Evolutionary conservation across 768 basidiomycete genomes (phyloP).

Genomic region (Cyclocybe aegerita): DNA sequence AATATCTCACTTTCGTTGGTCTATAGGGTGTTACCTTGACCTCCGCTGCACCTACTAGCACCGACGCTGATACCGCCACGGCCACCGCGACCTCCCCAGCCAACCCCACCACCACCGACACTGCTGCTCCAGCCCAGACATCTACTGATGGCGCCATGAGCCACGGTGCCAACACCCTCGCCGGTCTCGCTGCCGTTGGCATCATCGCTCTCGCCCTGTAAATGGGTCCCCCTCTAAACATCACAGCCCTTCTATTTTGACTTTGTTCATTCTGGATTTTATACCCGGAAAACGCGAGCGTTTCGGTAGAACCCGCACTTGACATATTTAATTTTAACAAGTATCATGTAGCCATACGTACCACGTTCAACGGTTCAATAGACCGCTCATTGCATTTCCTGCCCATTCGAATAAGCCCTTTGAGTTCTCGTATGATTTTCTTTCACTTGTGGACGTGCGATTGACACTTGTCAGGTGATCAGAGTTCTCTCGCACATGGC

Average conservation of each 20-base stretch:
- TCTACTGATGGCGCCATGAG: slow-evolving; percentile 20
- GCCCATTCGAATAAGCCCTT: no score
- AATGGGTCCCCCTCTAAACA: slow-evolving; percentile 4
- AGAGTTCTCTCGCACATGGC: no score
- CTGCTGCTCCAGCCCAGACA: slow-evolving; percentile 10
- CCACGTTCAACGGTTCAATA: no score
- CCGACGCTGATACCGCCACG: slow-evolving; percentile 16
- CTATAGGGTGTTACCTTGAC: slow-evolving; percentile 54
- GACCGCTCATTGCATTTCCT: no score
- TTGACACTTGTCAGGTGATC: no score
- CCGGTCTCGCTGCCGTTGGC: slow-evolving; percentile 42
- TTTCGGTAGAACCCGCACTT: not conserved
- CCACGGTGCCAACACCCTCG: slow-evolving; percentile 32
- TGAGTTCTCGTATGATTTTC: no score
- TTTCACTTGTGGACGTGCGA: no score
- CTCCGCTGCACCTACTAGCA: slow-evolving; percentile 16
- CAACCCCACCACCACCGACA: slow-evolving; percentile 6
- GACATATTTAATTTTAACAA: not conserved
- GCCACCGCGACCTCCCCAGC: slow-evolving; percentile 14
- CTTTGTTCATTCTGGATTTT: not conserved
- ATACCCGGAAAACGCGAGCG: slow-evolving; percentile 4
- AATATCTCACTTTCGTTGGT: not conserved
- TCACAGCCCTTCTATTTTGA: not conserved
- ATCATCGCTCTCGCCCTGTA: slow-evolving; percentile 46
- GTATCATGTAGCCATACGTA: no score